Evolutionary conservation across 768 basidiomycete genomes (phyloP).

Genomic region (Pleurotus citrinopileatus): DNA sequence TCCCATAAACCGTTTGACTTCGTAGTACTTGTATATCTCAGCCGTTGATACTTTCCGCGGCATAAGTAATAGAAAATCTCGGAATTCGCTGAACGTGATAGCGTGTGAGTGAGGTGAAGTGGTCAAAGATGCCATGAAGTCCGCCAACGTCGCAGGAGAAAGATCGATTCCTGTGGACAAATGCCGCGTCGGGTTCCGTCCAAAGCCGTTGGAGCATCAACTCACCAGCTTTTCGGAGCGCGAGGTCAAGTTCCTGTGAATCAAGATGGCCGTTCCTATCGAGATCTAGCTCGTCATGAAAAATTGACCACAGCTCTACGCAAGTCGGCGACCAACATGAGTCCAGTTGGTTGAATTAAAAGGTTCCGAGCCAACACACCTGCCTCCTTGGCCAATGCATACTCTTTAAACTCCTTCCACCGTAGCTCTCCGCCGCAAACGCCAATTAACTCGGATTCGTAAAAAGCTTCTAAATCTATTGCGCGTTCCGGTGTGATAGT

Average conservation of each 20-base stretch:
- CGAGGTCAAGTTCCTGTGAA: conserved; percentile 36
- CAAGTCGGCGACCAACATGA: conserved; percentile 16
- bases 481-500: conserved; percentile 60
- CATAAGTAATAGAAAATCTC: conserved; percentile 85
- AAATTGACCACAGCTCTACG: conserved; percentile 86
- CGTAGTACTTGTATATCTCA: conserved; percentile 86
- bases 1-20: conserved; percentile 63
- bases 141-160: conserved; percentile 63
- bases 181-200: conserved; percentile 15
- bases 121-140: conserved; percentile 80
- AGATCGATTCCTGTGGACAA: conserved; percentile 62
- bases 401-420: conserved; percentile 73
- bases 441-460: conserved; percentile 73
- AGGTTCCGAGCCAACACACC: conserved; percentile 44
- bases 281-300: conserved; percentile 87
- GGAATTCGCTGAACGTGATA: conserved; percentile 81
- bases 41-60: conserved; percentile 76
- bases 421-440: conserved; percentile 53
- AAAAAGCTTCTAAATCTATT: conserved; percentile 61
- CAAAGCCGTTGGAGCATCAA: conserved; percentile 17
- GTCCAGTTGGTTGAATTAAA: conserved; percentile 11
- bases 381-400: conserved; percentile 77
- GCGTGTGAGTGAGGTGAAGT: conserved; percentile 63
- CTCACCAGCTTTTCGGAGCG: conserved; percentile 69
- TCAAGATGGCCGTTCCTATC: conserved; percentile 87